A percentile compares a stretch with the other conserved stretches of the same genome.
Evolutionary conservation across 2,329 filamentous ascomycete genomes (phyloP).

Genomic region (Beauveria asiatica): DNA sequence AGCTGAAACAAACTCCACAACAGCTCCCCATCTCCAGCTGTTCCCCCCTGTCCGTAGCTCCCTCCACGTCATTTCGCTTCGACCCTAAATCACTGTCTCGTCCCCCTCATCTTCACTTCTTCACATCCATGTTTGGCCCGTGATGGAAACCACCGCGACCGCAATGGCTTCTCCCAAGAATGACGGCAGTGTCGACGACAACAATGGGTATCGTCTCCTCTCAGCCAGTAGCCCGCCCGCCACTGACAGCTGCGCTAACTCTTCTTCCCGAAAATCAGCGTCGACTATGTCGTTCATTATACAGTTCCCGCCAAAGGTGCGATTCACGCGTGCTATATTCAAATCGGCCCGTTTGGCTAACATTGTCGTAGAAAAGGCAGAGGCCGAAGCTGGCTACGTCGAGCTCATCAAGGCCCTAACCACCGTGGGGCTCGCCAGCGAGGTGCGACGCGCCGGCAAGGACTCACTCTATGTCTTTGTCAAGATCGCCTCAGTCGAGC

Average conservation of each 20-base stretch:
- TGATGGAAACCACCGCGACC: neutral
- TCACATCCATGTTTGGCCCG: neutral
- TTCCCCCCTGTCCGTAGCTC: neutral
- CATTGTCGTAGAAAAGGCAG: conserved; percentile 46
- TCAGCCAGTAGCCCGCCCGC: neutral
- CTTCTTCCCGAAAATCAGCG: conserved; percentile 33
- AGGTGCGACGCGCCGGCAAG: conserved; percentile 73
- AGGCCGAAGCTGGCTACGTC: conserved; percentile 68
- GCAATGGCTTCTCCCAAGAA: neutral
- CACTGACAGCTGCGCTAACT: conserved; percentile 7
- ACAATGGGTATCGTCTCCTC: neutral
- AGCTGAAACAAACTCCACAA: conserved; percentile 2
- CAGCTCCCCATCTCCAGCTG: conserved; percentile 1
- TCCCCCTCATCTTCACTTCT: neutral
- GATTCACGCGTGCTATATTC: conserved; percentile 15
- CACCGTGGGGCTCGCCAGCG: conserved; percentile 72
- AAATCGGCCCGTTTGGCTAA: neutral
- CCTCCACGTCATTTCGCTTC: conserved; percentile 1
- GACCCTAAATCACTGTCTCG: neutral
- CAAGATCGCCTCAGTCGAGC: conserved; percentile 64
- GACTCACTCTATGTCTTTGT: conserved; percentile 75
- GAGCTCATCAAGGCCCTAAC: conserved; percentile 69
- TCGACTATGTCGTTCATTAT: conserved; percentile 85
- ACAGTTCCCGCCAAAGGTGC: conserved; percentile 60
- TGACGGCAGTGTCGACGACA: conserved; percentile 9